Conservation (phyloP, 371 early-diverging fungal species). For the Mucor racemosus region DNA sequence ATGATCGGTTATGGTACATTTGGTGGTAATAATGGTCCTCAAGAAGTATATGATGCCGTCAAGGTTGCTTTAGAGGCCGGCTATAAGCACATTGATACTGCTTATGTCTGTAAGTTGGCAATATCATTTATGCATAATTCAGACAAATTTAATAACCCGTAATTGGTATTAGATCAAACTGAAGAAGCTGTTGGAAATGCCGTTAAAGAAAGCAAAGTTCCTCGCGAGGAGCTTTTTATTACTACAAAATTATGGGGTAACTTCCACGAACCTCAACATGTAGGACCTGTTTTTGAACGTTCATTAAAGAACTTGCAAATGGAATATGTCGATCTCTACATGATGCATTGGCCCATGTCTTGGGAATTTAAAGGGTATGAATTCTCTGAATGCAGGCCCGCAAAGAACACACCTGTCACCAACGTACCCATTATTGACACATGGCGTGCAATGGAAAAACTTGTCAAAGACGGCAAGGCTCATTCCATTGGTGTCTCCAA, state of each 20-base stretch:
- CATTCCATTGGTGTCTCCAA: conserved; percentile 72
- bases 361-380: conserved; percentile 45
- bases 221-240: conserved; percentile 79
- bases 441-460: conserved; percentile 81
- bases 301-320: conserved; percentile 75
- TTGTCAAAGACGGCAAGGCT: conserved; percentile 62
- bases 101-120: conserved; percentile 40
- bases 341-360: conserved; percentile 66
- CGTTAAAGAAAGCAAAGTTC: conserved; percentile 57
- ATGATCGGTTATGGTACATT: conserved; percentile 50
- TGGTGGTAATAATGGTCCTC: conserved; percentile 44
- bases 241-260: conserved; percentile 93
- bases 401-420: conserved; percentile 37
- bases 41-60: conserved; percentile 44
- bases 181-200: conserved; percentile 84
- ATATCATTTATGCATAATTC: background rate
- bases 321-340: conserved; percentile 89
- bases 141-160: background rate
- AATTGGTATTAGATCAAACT: conserved; percentile 34
- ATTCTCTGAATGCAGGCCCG: conserved; percentile 23
- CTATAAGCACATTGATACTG: conserved; percentile 52
- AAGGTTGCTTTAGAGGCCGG: conserved; percentile 46
- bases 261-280: conserved; percentile 58
- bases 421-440: conserved; percentile 62
- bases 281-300: conserved; percentile 50